A percentile compares a stretch with the other conserved stretches of the same genome.
phyloP scores from a whole-genome alignment of 2,329 filamentous ascomycete species.

The Talaromyces sp. region DNA sequence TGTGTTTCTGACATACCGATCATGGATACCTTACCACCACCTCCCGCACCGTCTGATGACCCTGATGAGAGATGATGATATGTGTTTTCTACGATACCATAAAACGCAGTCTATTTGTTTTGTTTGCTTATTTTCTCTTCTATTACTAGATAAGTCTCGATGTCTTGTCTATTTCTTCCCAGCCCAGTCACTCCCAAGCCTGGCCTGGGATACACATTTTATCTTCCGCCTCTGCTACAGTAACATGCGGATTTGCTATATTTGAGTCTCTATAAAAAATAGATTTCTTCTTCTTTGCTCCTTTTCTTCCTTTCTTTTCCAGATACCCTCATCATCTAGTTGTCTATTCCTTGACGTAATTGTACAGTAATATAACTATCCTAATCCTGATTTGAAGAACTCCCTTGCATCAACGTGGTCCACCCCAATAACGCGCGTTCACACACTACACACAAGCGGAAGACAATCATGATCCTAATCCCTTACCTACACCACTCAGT shows the following conservation, averaged over 20 bases:
- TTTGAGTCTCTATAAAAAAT: constrained; percentile 13
- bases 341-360: background rate
- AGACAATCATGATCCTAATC: background rate
- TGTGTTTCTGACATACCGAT: constrained; percentile 12
- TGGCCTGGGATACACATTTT: background rate
- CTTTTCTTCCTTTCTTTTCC: background rate
- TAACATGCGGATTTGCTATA: constrained; percentile 18
- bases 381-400: background rate
- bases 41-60: constrained; percentile 31
- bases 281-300: constrained; percentile 3
- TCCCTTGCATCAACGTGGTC: background rate
- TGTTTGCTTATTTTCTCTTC: background rate
- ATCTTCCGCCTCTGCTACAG: constrained; percentile 18
- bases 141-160: background rate
- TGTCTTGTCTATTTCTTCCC: constrained; percentile 2
- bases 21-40: constrained; percentile 35
- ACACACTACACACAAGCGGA: background rate
- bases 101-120: constrained; percentile 14
- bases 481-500: background rate
- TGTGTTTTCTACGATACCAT: constrained; percentile 28
- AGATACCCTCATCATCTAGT: background rate
- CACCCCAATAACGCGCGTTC: background rate
- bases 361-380: background rate
- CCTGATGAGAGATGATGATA: constrained; percentile 47
- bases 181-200: background rate